phyloP scores from a whole-genome alignment of 495 filamentous ascomycete species.

The Podospora appendiculata region DNA sequence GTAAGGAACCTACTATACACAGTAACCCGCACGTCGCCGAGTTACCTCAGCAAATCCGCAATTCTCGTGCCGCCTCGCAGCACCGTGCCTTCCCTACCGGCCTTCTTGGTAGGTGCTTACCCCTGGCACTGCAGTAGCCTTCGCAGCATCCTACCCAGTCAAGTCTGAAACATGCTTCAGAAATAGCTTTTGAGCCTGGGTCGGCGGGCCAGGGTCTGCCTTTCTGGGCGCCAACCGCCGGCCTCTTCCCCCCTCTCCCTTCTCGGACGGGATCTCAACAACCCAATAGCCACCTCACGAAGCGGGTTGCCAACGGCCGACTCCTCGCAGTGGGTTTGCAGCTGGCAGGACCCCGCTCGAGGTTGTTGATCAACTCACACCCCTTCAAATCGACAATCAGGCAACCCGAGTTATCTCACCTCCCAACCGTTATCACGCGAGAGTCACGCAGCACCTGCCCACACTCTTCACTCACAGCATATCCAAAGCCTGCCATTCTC shows the following conservation, averaged over 20 bases:
- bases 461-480: not conserved
- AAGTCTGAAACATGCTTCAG: constrained; percentile 27
- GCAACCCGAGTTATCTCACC: not conserved
- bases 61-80: constrained; percentile 4
- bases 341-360: constrained; percentile 2
- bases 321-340: not conserved
- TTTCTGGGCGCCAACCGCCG: constrained; percentile 2
- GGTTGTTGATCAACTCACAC: not conserved
- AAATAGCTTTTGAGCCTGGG: constrained; percentile 16
- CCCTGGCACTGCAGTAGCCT: constrained; percentile 11
- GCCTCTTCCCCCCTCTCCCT: not conserved
- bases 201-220: constrained; percentile 2
- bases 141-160: constrained; percentile 13
- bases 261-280: not conserved
- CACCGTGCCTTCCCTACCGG: too few relatives aligned
- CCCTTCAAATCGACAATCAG: not conserved
- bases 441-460: not conserved
- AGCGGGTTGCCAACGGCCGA: too few relatives aligned
- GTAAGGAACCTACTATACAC: too few relatives aligned
- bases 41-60: not conserved
- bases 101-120: not conserved
- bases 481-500: too few relatives aligned
- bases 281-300: not conserved
- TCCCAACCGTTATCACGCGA: not conserved
- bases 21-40: too few relatives aligned